Percentiles rank a stretch among this genome's conserved stretches.
phyloP scores from a whole-genome alignment of 208 protist genomes.

The Crithidia bombi region DNA sequence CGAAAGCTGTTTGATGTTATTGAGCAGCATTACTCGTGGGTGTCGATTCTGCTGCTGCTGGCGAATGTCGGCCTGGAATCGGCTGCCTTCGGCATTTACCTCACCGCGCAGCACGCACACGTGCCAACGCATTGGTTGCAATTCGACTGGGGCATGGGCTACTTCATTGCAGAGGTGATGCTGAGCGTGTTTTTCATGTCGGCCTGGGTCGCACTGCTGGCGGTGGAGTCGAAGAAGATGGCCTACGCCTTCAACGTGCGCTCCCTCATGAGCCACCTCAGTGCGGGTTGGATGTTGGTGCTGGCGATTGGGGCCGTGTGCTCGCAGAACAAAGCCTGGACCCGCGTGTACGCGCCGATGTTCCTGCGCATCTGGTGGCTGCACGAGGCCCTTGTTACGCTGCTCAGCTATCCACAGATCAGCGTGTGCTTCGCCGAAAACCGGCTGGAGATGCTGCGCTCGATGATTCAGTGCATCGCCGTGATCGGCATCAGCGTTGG shows the following conservation, averaged over 20 bases:
- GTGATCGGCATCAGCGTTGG: conserved; percentile 50
- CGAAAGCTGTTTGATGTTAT: conserved; percentile 56
- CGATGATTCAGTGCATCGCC: conserved; percentile 45
- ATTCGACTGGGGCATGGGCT: conserved; percentile 38
- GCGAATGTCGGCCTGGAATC: conserved; percentile 35
- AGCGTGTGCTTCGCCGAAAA: conserved; percentile 46
- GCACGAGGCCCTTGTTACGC: conserved; percentile 38
- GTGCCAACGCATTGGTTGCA: conserved; percentile 18
- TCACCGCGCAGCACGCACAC: conserved; percentile 23
- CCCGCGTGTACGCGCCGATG: conserved; percentile 40
- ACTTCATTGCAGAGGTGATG: conserved; percentile 36
- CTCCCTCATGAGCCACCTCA: conserved; percentile 45
- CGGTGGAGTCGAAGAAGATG: conserved; percentile 36
- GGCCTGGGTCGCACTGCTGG: conserved; percentile 34
- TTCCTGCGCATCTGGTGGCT: conserved; percentile 49
- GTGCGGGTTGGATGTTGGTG: conserved; percentile 40
- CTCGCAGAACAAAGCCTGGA: conserved; percentile 30
- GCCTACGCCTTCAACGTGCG: conserved; percentile 31
- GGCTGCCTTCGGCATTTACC: conserved; percentile 39
- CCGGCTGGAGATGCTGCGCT: conserved; percentile 39
- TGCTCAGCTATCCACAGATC: conserved; percentile 46
- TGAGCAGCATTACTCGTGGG: conserved; percentile 48
- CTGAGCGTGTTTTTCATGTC: conserved; percentile 38
- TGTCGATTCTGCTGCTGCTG: conserved; percentile 41
- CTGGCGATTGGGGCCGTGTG: conserved; percentile 25